These are phyloP conservation scores for Cystofilobasidium ferigula DNA, from an alignment of 768 basidiomycete genomes.

Conservation along the genomic window DNA sequence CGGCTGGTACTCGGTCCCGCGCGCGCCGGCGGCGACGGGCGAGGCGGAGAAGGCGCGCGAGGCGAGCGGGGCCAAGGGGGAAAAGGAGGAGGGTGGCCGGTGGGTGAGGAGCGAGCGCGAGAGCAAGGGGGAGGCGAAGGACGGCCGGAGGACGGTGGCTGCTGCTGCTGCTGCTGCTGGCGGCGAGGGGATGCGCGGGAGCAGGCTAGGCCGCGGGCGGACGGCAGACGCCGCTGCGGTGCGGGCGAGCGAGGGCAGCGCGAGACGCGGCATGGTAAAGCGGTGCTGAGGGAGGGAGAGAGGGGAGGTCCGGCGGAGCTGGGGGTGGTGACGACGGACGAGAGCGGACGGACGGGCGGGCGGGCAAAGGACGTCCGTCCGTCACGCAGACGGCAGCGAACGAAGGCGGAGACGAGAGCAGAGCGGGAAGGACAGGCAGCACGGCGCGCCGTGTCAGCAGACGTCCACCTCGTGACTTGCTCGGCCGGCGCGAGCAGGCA, in stretches of 20 bases:
- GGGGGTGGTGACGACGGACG: not conserved
- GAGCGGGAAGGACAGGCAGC: too few species aligned
- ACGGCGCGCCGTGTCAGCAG: not conserved
- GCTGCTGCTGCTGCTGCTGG: not conserved
- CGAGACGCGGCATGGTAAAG: not conserved
- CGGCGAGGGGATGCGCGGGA: not conserved
- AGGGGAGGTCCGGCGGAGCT: not conserved
- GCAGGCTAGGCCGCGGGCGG: not conserved
- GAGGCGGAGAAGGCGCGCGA: slow-evolving; percentile 19
- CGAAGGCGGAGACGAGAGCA: too few species aligned
- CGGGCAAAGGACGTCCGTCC: too few species aligned
- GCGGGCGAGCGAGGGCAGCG: not conserved
- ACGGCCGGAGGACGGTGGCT: slow-evolving; percentile 26
- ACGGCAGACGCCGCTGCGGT: not conserved
- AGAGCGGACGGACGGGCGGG: not conserved
- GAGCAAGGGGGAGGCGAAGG: not conserved
- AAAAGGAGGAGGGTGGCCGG: too few species aligned
- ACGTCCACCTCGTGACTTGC: too few species aligned
- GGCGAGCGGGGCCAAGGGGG: slow-evolving; percentile 11
- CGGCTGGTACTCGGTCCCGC: slow-evolving; percentile 92
- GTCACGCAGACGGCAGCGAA: too few species aligned
- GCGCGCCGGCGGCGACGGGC: slow-evolving; percentile 42
- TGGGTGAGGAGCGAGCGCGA: too few species aligned
- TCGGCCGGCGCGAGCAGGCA: too few species aligned
- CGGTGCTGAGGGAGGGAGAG: too few species aligned